Evolutionary conservation across 2,329 filamentous ascomycete species (phyloP).

Genomic region (Paecilomyces sp.): DNA sequence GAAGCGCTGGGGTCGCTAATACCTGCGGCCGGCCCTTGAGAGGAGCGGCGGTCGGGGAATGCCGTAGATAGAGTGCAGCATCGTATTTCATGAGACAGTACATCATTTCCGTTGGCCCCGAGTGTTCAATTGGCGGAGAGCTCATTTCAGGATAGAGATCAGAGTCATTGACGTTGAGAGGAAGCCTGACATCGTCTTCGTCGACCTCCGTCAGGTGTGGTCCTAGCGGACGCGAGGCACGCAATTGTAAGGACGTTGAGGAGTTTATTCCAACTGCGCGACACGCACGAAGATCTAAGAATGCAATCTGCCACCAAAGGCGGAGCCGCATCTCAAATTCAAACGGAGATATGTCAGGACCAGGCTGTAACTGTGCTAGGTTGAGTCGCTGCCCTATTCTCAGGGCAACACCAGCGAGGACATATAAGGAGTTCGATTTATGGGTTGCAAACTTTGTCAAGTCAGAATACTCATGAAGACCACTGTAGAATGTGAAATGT

Average conservation of each 20-base stretch:
- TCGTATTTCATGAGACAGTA: slow-evolving; percentile 7
- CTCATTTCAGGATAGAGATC: slow-evolving; percentile 13
- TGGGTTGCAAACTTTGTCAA: neutral
- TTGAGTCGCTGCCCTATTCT: slow-evolving; percentile 14
- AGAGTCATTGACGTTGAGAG: slow-evolving; percentile 12
- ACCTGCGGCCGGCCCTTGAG: neutral
- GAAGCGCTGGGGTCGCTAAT: neutral
- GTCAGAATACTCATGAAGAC: neutral
- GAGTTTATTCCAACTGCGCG: neutral
- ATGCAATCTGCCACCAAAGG: slow-evolving; percentile 20
- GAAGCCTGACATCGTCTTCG: slow-evolving; percentile 2
- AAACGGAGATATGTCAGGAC: slow-evolving; percentile 18
- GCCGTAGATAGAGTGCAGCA: neutral
- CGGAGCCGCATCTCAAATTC: slow-evolving; percentile 25
- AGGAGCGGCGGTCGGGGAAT: neutral
- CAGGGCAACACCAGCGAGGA: slow-evolving; percentile 11
- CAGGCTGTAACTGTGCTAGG: slow-evolving; percentile 17
- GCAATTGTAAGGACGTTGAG: neutral
- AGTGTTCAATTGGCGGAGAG: slow-evolving; percentile 7
- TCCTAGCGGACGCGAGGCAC: neutral
- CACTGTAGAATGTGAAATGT: neutral
- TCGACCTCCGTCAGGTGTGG: neutral
- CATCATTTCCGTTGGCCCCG: slow-evolving; percentile 21
- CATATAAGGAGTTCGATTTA: neutral
- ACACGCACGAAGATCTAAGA: slow-evolving; percentile 3